phyloP scores from a whole-genome alignment of 352 stramenopile genomes.

The Phytopythium cucurbitacearum region DNA sequence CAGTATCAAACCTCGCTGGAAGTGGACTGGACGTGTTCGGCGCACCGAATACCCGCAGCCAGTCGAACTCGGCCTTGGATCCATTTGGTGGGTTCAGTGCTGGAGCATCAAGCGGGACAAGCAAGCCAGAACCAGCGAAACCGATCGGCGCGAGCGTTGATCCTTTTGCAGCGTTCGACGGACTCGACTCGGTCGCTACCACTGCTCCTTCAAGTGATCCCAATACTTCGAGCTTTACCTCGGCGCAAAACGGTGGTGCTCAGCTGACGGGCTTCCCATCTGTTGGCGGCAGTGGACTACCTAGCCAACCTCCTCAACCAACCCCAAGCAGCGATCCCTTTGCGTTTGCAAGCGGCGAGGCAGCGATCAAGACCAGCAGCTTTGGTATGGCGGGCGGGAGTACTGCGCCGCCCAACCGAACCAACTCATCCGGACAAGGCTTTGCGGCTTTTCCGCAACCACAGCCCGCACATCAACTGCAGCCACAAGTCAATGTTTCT shows the following conservation, averaged over 20 bases:
- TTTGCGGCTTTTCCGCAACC: no score
- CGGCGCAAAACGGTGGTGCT: not conserved
- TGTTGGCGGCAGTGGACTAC: not conserved
- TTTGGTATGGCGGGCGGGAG: constrained; percentile 2
- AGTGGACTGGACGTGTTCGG: constrained; percentile 37
- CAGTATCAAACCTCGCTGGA: not conserved
- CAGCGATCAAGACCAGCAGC: constrained; percentile 17
- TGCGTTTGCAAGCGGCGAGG: constrained; percentile 27
- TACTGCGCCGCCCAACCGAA: no score
- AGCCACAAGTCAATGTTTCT: not conserved
- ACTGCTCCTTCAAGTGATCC: constrained; percentile 5
- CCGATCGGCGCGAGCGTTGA: constrained; percentile 15
- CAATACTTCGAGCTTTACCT: not conserved
- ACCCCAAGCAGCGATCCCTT: constrained; percentile 40
- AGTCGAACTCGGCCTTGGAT: constrained; percentile 23
- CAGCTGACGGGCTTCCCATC: not conserved
- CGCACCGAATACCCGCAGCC: constrained; percentile 20
- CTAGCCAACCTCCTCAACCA: constrained; percentile 7
- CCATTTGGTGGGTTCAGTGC: constrained; percentile 21
- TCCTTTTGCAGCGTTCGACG: constrained; percentile 68
- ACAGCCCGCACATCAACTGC: no score
- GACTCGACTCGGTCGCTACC: constrained; percentile 6
- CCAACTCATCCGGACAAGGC: no score
- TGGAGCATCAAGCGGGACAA: constrained; percentile 5
- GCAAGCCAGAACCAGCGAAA: constrained; percentile 9